Conservation (phyloP, 192 early-diverging fungal genomes). For the Coemansia reversa region DNA sequence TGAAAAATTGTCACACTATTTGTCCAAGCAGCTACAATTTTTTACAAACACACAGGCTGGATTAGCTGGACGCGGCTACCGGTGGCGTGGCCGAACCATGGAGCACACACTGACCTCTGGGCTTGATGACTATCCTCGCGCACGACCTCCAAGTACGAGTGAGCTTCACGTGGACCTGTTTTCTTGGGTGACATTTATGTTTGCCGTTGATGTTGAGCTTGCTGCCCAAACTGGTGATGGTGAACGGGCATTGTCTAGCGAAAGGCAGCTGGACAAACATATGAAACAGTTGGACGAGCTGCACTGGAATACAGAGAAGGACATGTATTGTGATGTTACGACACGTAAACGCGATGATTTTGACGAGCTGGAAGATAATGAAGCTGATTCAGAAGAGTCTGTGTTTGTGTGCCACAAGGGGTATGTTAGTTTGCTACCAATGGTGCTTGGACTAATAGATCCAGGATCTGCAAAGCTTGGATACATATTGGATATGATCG, state of each 20-base stretch:
- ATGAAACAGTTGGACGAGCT: conserved; percentile 28
- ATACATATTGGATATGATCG: conserved; percentile 73
- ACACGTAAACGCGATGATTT: conserved; percentile 26
- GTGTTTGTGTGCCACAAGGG: conserved; percentile 51
- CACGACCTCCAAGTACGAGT: conserved; percentile 60
- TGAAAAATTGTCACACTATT: conserved; percentile 60
- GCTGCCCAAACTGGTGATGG: background rate
- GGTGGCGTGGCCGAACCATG: conserved; percentile 85
- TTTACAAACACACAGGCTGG: conserved; percentile 80
- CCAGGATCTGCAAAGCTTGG: conserved; percentile 68
- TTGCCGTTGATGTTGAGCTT: conserved; percentile 17
- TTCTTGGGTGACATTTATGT: conserved; percentile 38
- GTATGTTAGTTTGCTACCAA: conserved; percentile 76
- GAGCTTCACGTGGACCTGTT: conserved; percentile 48
- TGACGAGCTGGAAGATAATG: conserved; percentile 49
- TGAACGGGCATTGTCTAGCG: background rate
- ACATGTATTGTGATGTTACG: conserved; percentile 51
- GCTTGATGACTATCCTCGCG: conserved; percentile 92
- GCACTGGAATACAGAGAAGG: conserved; percentile 38
- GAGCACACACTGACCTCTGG: conserved; percentile 88
- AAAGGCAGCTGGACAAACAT: conserved; percentile 14
- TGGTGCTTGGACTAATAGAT: conserved; percentile 72
- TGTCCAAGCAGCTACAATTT: conserved; percentile 72
- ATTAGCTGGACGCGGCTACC: conserved; percentile 62
- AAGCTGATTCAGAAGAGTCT: conserved; percentile 15